Evolutionary conservation across 169 alveolate species (phyloP).

Genomic region (Eimeria maxima): DNA sequence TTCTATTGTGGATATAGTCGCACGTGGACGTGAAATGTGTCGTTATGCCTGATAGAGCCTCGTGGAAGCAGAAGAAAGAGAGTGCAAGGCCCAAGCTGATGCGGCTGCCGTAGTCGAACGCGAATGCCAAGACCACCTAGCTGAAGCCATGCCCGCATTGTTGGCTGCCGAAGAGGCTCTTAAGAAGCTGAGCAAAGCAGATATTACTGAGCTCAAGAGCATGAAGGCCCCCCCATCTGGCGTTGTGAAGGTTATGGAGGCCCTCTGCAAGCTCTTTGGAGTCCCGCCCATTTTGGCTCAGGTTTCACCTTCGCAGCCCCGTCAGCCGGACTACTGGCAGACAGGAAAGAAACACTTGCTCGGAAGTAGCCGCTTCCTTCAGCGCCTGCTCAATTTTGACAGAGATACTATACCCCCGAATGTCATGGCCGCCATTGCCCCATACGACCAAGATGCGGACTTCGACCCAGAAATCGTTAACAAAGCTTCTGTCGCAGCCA

Average conservation of each 20-base stretch:
- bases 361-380: constrained; percentile 90
- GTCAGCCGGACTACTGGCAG: constrained; percentile 91
- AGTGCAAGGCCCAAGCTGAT: constrained; percentile 92
- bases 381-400: constrained; percentile 93
- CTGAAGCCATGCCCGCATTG: constrained; percentile 96
- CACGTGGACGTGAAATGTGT: neutral
- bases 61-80: constrained; percentile 95
- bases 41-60: constrained; percentile 88
- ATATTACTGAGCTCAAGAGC: constrained; percentile 96
- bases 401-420: constrained; percentile 97
- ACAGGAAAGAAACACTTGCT: constrained; percentile 93
- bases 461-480: constrained; percentile 92
- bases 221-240: constrained; percentile 94
- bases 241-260: constrained; percentile 90
- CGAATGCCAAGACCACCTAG: constrained; percentile 94
- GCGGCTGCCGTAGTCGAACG: constrained; percentile 93
- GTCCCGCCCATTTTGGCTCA: constrained; percentile 89
- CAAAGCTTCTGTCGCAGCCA: constrained; percentile 94
- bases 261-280: constrained; percentile 91
- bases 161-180: constrained; percentile 95
- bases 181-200: constrained; percentile 94
- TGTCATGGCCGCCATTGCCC: constrained; percentile 95
- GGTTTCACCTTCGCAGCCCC: constrained; percentile 90
- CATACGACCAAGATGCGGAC: constrained; percentile 93
- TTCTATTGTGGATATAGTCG: neutral